A percentile compares a stretch with the other conserved stretches of the same genome.
Conservation (phyloP, 1,139 yeast genomes). For the Hanseniaspora sp. region DNA sequence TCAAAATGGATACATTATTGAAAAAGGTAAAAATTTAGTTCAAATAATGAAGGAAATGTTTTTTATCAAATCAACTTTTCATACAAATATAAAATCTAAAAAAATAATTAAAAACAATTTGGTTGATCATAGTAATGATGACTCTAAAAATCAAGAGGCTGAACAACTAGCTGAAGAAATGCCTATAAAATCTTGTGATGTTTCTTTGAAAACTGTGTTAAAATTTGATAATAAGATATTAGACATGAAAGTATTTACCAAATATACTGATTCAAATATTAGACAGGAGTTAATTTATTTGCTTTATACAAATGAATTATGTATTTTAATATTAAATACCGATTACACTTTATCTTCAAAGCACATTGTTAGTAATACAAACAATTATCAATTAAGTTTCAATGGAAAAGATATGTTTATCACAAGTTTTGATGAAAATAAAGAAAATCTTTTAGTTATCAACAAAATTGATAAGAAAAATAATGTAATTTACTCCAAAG, state of each 20-base stretch:
- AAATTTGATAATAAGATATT: slow-evolving; percentile 36
- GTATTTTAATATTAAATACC: slow-evolving; percentile 32
- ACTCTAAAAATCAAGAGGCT: background rate
- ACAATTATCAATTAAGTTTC: slow-evolving; percentile 26
- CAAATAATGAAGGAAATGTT: slow-evolving; percentile 21
- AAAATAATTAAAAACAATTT: slow-evolving; percentile 1
- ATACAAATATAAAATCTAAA: background rate
- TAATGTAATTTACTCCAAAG: slow-evolving; percentile 17
- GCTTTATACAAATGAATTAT: slow-evolving; percentile 35
- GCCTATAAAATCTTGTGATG: slow-evolving; percentile 29
- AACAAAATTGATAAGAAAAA: slow-evolving; percentile 20
- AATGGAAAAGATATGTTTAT: slow-evolving; percentile 27
- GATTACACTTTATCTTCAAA: slow-evolving; percentile 24
- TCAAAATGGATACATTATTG: slow-evolving; percentile 39
- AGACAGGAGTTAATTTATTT: slow-evolving; percentile 26
- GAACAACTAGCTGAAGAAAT: slow-evolving; percentile 25
- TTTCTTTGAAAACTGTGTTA: slow-evolving; percentile 37
- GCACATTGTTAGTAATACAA: slow-evolving; percentile 22
- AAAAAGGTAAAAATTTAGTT: slow-evolving; percentile 28
- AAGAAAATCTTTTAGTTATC: background rate
- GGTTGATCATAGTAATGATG: slow-evolving; percentile 3
- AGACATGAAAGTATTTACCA: slow-evolving; percentile 26
- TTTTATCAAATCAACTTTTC: slow-evolving; percentile 14
- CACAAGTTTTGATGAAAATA: slow-evolving; percentile 18
- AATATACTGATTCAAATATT: slow-evolving; percentile 19